Base-by-base conservation (phyloP, 2,329 filamentous ascomycete genomes). In the Nemania sp. region DNA sequence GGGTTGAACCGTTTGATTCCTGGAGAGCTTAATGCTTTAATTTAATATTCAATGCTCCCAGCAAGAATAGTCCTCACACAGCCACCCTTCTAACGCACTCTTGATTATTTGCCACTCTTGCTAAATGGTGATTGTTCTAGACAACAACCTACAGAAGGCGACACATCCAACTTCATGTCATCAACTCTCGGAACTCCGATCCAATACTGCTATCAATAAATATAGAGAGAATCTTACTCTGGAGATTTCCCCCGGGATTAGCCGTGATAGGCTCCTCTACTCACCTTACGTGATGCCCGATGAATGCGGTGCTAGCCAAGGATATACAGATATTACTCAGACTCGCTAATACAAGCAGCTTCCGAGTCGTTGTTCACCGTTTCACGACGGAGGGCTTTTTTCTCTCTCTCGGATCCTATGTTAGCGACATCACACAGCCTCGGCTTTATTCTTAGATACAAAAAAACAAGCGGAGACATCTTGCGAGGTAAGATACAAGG, bases 101-200 rank as follows among this genome's bases (percentile, higher is more conserved):
- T 2, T 14, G 15, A 15, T 30, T 31, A 2, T 9, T 20, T 49
- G n/a, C 40, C 42, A 46, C 40, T 40, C 42, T 22, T 17, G 31
- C 19, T 19, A 19, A 40, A 40, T n/a, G 37, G 41, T 11, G 20
- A 22, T 26, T 22, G 20, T 23, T 26, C 36, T 11, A 7, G 45
- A 51, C 37, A 50, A 22, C 24, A 43, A 24, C 43, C 42, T 39
- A 44, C 43, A 30, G 52, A 14, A 20, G 30, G 43, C 43, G 47
- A 24, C 12, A 39, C 33, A 36, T 57, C 47, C 50, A 57, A 43
- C 52, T 58, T 55, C 44, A 46, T 43, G 45, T 54, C 15, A 23
- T 36, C 28, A 55, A 37, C n/a, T 37, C 37, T 54, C 61, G 63
- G 63, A 65, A 57, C 34, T 64, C 61, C 61, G 61, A 54, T 54